Percentiles rank a stretch among this genome's conserved stretches.
Conservation (phyloP, 1,284 basidiomycete species). For the Papiliotrema nemorosa region DNA sequence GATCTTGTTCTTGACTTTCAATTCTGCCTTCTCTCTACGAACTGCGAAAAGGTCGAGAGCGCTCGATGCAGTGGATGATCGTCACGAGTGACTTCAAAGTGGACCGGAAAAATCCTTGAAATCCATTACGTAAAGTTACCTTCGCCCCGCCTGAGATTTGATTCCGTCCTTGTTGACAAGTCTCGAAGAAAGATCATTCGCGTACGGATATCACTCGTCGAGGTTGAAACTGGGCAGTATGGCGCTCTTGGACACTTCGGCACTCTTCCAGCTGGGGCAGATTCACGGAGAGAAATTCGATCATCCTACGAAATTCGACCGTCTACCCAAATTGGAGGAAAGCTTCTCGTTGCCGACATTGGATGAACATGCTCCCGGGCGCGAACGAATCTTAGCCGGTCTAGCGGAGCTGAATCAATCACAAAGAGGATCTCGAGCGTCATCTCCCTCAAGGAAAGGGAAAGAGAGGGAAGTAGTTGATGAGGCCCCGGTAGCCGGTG, state of each 20-base stretch:
- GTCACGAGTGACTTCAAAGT: not conserved
- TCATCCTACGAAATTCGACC: not conserved
- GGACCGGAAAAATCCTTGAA: conserved; percentile 1
- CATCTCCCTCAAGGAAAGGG: conserved; percentile 1
- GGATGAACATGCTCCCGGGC: conserved; percentile 26
- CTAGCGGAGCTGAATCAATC: not conserved
- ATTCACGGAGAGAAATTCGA: not conserved
- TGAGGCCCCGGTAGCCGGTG: too few species aligned
- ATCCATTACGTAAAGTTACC: too few species aligned
- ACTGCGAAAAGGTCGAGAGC: not conserved
- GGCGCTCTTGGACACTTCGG: too few species aligned
- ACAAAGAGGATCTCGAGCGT: not conserved
- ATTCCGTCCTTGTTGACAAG: not conserved
- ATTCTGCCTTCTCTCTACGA: not conserved
- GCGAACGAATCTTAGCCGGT: conserved; percentile 22
- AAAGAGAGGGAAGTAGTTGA: too few species aligned
- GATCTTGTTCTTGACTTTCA: not conserved
- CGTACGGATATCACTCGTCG: too few species aligned
- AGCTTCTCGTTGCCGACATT: conserved; percentile 24
- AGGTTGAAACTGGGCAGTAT: too few species aligned
- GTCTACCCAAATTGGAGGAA: not conserved
- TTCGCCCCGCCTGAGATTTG: conserved; percentile 4
- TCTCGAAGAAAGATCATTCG: not conserved
- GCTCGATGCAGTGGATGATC: not conserved
- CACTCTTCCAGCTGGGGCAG: conserved; percentile 1